These are phyloP conservation scores for Fusarium tupiense DNA, from an alignment of 2,329 filamentous ascomycete species.

Conservation along the genomic window DNA sequence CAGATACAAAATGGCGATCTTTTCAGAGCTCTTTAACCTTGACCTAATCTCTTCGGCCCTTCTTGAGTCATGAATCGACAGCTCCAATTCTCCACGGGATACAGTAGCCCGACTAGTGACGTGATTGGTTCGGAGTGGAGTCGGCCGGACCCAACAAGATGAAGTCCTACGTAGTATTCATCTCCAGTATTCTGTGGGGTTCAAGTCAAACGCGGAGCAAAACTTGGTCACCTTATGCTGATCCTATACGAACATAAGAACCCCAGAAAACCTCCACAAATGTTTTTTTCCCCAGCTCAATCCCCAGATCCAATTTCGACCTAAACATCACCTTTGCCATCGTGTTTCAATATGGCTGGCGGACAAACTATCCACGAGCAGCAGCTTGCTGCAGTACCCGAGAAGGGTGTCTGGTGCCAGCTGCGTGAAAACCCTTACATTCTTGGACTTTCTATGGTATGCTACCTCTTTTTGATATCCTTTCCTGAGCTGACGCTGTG, in stretches of 20 bases:
- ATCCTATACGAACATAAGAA: neutral
- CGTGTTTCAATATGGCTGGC: neutral
- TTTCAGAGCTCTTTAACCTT: neutral
- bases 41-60: neutral
- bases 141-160: neutral
- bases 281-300: neutral
- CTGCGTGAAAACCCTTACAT: neutral
- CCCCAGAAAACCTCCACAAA: neutral
- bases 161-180: neutral
- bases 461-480: too few species aligned
- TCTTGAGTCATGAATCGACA: neutral
- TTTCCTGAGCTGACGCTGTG: neutral
- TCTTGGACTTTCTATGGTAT: neutral
- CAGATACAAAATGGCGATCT: neutral
- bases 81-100: neutral
- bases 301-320: neutral
- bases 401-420: neutral
- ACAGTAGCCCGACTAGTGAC: neutral
- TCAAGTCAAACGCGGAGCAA: neutral
- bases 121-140: neutral
- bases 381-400: neutral
- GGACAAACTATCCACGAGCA: neutral
- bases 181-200: neutral
- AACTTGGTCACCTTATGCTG: neutral
- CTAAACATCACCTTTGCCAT: neutral